Evolutionary conservation across 495 filamentous ascomycete genomes (phyloP).

Genomic region (Chaetomidium leptoderma): DNA sequence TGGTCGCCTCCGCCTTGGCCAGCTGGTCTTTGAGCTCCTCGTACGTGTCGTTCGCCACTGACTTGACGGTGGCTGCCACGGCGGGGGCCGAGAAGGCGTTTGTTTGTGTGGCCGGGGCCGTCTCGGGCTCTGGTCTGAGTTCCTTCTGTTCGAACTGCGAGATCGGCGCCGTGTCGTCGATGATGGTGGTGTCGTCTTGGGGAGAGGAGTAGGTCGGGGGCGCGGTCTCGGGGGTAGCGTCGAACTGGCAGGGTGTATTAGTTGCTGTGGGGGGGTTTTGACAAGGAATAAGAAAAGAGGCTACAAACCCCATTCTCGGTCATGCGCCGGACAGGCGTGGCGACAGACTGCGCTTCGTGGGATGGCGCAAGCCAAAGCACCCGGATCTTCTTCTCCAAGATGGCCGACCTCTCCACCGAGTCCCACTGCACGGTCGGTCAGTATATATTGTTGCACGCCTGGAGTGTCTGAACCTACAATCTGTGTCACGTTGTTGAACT

Average conservation of each 20-base stretch:
- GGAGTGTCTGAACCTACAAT: slow-evolving; percentile 56
- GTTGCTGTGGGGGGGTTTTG: neutral
- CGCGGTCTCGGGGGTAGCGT: slow-evolving; percentile 30
- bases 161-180: slow-evolving; percentile 17
- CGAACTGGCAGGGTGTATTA: slow-evolving; percentile 20
- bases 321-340: slow-evolving; percentile 29
- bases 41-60: slow-evolving; percentile 36
- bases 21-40: slow-evolving; percentile 70
- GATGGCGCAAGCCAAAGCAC: slow-evolving; percentile 65
- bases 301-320: slow-evolving; percentile 33
- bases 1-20: slow-evolving; percentile 67
- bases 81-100: slow-evolving; percentile 32
- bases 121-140: slow-evolving; percentile 35
- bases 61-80: slow-evolving; percentile 41
- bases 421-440: slow-evolving; percentile 58
- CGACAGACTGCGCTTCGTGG: slow-evolving; percentile 19
- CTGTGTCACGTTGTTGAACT: slow-evolving; percentile 69
- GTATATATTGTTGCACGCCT: slow-evolving; percentile 15
- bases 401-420: slow-evolving; percentile 64
- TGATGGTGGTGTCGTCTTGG: slow-evolving; percentile 15
- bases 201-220: slow-evolving; percentile 33
- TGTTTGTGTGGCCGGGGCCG: slow-evolving; percentile 20
- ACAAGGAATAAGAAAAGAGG: neutral
- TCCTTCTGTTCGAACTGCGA: slow-evolving; percentile 38
- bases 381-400: slow-evolving; percentile 95